Base-by-base conservation (phyloP, 2,329 filamentous ascomycete genomes). In the Fusarium sp. region DNA sequence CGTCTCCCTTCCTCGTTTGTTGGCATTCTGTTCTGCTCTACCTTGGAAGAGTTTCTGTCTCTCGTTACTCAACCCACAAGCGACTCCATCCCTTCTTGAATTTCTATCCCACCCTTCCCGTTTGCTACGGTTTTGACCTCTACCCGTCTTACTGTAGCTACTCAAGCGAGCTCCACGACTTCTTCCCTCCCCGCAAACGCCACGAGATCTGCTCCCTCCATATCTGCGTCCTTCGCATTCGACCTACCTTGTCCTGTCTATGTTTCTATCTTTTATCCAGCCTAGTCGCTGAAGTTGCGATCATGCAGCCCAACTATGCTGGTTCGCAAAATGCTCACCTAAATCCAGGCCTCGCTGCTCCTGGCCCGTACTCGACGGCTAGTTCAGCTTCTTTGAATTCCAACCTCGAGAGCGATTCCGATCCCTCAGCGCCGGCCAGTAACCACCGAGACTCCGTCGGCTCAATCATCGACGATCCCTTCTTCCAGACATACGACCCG, bases 391-490 rank as follows among this genome's bases (percentile, higher is more conserved):
- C 72, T 63, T 71, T 74, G 59, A 72, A 75, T 59, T 75, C 50
- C 34, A 61, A 75, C 30, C 68, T 72, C 64, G 71, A 72, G 40
- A 65, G 62, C 59, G 53, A 69, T 63, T 63, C 59, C 55, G 68
- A 72, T 55, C 66, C 68, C 49, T 66, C 55, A 41, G 61, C 59
- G 40, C 55, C 59, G 32, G 37, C 55, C 56, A 67, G 51, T 58
- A 72, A 55, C 48, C 77, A 78, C 72, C 81, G 84, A 64, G 83
- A 85, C 71, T 88, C 86, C 20, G 78, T 87, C 68, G 77, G 81
- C 53, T 87, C 85, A 63, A 85, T 88, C 65, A 79, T 86, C 74
- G 84, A 88, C 81, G 85, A 87, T 69, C 84, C 84, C 30, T 87
- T 87, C 76, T 85, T 86, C 78, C 82, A 83, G 72, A 82, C 81